Evolutionary conservation across 345 rosid genomes (phyloP).

Genomic region (Cardamine resedifolia): DNA sequence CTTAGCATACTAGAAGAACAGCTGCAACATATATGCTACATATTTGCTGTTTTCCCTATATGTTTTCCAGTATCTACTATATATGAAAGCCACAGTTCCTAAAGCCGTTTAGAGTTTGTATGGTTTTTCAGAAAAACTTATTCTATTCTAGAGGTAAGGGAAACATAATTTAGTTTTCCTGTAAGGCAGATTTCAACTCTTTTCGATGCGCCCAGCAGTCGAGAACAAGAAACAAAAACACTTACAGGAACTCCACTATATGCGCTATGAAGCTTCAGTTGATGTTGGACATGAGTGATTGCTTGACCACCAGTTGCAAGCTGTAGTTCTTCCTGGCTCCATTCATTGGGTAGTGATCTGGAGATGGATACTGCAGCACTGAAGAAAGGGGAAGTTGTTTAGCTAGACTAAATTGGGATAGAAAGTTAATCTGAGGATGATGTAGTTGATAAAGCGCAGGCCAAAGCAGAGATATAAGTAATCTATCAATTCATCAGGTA

Average conservation of each 20-base stretch:
- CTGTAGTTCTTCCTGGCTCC: slow-evolving; percentile 72
- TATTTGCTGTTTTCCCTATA: not conserved
- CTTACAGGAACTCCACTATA: slow-evolving; percentile 72
- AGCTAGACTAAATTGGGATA: slow-evolving; percentile 14
- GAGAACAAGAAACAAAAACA: slow-evolving; percentile 9
- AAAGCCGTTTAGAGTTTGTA: not conserved
- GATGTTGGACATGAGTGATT: slow-evolving; percentile 54
- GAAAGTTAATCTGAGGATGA: not conserved
- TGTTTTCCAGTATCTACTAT: not conserved
- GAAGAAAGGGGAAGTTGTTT: slow-evolving; percentile 13
- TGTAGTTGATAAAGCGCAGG: not conserved
- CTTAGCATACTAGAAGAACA: slow-evolving; percentile 11
- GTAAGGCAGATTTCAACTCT: slow-evolving; percentile 7
- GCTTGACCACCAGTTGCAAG: slow-evolving; percentile 67
- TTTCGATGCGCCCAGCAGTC: not conserved
- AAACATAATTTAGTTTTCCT: not conserved
- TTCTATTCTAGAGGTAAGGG: not conserved
- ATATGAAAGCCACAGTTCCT: slow-evolving; percentile 5
- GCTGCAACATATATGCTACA: not conserved
- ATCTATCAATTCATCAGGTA: not conserved
- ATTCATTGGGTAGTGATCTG: slow-evolving; percentile 38
- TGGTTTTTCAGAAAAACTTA: no score
- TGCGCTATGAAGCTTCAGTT: slow-evolving; percentile 71
- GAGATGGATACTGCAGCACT: slow-evolving; percentile 40
- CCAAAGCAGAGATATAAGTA: not conserved